phyloP scores from a whole-genome alignment of 495 filamentous ascomycete genomes.

The Hyphodiscus hymeniophilus region DNA sequence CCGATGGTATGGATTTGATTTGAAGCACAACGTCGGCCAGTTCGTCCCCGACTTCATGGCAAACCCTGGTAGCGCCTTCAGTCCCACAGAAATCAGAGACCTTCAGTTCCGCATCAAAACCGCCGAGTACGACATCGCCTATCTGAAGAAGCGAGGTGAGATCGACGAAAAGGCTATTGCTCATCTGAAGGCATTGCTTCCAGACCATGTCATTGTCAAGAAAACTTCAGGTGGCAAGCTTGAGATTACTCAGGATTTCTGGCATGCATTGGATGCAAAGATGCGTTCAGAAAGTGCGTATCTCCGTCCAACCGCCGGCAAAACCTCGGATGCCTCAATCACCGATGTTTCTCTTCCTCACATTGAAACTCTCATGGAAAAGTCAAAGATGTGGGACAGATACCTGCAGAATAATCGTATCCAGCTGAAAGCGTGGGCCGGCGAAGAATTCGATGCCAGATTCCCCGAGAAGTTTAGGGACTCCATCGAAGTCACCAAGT shows the following conservation, averaged over 20 bases:
- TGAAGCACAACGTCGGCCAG: constrained; percentile 18
- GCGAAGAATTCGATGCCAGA: constrained; percentile 5
- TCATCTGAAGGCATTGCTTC: constrained; percentile 27
- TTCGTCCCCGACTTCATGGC: constrained; percentile 15
- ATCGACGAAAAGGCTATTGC: constrained; percentile 23
- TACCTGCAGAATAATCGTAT: constrained; percentile 10
- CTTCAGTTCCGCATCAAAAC: constrained; percentile 27
- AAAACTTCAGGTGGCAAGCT: constrained; percentile 33
- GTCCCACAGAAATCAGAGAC: constrained; percentile 18
- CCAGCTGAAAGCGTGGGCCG: constrained; percentile 1
- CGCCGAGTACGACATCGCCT: constrained; percentile 24
- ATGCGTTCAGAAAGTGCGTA: constrained; percentile 14
- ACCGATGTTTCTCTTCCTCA: neutral
- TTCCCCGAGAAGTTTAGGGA: constrained; percentile 11
- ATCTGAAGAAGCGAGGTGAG: constrained; percentile 10
- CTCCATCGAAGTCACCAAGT: constrained; percentile 8
- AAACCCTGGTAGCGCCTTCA: constrained; percentile 11
- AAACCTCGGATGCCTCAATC: neutral
- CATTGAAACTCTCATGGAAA: neutral
- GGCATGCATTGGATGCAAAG: constrained; percentile 37
- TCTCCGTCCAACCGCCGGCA: neutral
- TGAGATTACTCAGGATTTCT: constrained; percentile 44
- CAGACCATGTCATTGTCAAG: constrained; percentile 29
- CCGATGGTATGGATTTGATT: constrained; percentile 12
- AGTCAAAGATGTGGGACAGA: constrained; percentile 7